Evolutionary conservation across 2,329 filamentous ascomycete species (phyloP).

Genomic region (Apiospora kogelbergensis): DNA sequence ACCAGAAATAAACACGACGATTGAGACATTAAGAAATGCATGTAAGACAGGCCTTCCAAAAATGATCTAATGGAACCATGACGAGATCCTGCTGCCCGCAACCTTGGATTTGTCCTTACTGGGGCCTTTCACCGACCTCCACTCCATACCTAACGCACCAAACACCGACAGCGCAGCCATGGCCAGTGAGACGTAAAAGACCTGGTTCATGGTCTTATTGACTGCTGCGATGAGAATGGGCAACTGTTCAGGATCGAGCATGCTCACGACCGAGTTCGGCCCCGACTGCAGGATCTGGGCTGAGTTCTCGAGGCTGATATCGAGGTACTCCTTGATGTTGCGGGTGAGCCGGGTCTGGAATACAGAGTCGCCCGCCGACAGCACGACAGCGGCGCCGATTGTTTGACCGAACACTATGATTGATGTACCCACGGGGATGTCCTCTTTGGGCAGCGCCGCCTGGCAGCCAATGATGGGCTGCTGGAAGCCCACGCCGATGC

Average conservation of each 20-base stretch:
- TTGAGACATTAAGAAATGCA: no score
- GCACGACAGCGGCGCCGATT: conserved; percentile 64
- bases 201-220: conserved; percentile 11
- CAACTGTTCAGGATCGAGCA: background rate
- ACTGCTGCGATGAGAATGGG: conserved; percentile 6
- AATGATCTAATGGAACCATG: background rate
- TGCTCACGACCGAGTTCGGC: background rate
- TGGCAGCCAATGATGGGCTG: conserved; percentile 51
- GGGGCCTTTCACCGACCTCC: conserved; percentile 2
- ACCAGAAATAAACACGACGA: background rate
- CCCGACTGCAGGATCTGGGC: conserved; percentile 8
- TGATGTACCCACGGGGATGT: conserved; percentile 51
- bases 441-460: conserved; percentile 47
- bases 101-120: background rate
- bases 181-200: conserved; percentile 12
- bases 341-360: conserved; percentile 52
- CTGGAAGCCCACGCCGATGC: conserved; percentile 50
- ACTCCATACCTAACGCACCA: conserved; percentile 14
- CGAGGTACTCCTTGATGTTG: conserved; percentile 12
- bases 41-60: background rate
- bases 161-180: conserved; percentile 12
- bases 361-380: conserved; percentile 65
- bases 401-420: conserved; percentile 62
- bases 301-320: conserved; percentile 8
- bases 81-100: background rate